These are phyloP conservation scores for Sporothrix humicola DNA, from an alignment of 2,329 filamentous ascomycete genomes.

Conservation along the genomic window DNA sequence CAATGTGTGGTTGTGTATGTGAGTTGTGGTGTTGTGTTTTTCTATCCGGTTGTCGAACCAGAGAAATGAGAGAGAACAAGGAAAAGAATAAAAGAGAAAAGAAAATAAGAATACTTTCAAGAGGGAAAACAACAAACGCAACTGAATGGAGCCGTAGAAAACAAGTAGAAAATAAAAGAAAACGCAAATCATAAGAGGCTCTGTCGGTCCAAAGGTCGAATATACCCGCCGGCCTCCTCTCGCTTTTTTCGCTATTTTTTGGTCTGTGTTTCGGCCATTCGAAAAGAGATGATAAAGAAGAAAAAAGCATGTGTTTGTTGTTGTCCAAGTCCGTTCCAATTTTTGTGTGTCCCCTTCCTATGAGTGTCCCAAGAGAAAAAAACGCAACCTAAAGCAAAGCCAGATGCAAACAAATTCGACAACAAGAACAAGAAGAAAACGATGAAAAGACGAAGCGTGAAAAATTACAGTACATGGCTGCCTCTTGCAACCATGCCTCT, in stretches of 20 bases:
- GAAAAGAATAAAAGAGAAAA: neutral
- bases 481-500: slow-evolving; percentile 20
- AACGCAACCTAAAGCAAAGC: slow-evolving; percentile 27
- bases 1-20: slow-evolving; percentile 9
- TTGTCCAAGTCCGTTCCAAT: slow-evolving; percentile 32
- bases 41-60: slow-evolving; percentile 21
- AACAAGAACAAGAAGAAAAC: slow-evolving; percentile 24
- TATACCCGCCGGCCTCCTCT: neutral
- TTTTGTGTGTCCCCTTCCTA: slow-evolving; percentile 34
- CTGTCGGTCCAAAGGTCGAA: neutral
- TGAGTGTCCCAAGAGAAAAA: slow-evolving; percentile 30
- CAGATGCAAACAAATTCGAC: slow-evolving; percentile 34
- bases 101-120: neutral
- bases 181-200: neutral
- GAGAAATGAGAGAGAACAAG: neutral
- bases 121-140: neutral
- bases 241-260: slow-evolving; percentile 21
- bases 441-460: neutral
- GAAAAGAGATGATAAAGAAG: neutral
- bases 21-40: slow-evolving; percentile 4
- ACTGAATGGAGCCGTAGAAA: neutral
- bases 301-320: slow-evolving; percentile 18
- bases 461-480: slow-evolving; percentile 31
- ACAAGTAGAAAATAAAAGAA: neutral
- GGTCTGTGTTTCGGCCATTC: neutral